Base-by-base conservation (phyloP, 495 filamentous ascomycete genomes). In the Penicillium coprophilum region DNA sequence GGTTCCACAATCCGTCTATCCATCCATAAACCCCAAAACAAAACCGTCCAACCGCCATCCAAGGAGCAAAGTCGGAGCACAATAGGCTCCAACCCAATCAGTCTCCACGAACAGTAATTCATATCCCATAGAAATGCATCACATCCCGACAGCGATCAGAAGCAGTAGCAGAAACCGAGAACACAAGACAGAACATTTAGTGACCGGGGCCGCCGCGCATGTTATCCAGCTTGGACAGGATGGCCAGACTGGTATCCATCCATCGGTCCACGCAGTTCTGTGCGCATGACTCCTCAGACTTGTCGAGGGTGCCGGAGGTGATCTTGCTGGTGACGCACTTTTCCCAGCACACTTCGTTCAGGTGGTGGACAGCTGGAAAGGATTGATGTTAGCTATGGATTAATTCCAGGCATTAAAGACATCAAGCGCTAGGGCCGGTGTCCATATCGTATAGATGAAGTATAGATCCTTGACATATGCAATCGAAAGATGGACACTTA, bases 251-350 rank as follows among this genome's bases (percentile, higher is more conserved):
- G 50, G 90, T 81, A 74, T 98, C 94, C 79, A 97, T 80, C 76
- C 92, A 98, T 47, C 94, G 82, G 57, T 95, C 89, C 44, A 97
- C 90, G 66, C 94, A 98, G 77, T 96, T 96, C 70, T 86, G 77
- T 63, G 93, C 77, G 72, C 94, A 98, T 6, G 75, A 63, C 75
- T 90, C 85, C 79, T 98, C 94, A 53, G 55, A 74, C 60, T 77
- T 81, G 57, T 95, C 90, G 52, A 97, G 78, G 58, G 80, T 77
- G 27, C 82, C 81, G 41, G 75, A 79, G 43, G 83, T 80, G 64
- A 93, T 85, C 46, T 80, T 80, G 49, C 82, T 73, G 27, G 86
- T 85, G 54, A 88, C 78, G 80, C 94, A 98, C 80, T 96, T 96
- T 64, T 83, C 89, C 84, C 88, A 98, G 83, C 94, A 98, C 50